Evolutionary conservation across 2,329 filamentous ascomycete genomes (phyloP), one percentile per base, ranked within the genome.

Genomic region (Venturia aucupariae): DNA sequence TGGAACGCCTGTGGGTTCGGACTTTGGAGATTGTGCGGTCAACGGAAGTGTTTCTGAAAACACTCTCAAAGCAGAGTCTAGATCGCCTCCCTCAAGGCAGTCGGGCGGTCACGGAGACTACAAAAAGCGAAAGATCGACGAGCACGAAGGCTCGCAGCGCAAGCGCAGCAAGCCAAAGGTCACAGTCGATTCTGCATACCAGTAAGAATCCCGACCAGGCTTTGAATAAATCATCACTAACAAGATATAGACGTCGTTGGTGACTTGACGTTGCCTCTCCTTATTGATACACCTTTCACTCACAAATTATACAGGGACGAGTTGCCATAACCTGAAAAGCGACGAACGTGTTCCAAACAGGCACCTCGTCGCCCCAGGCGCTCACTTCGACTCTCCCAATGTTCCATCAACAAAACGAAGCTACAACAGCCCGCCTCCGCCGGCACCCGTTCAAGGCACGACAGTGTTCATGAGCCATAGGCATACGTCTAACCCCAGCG

Each of bases 1-100:
- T 17, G 62, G 30, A 39, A 63, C 62, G 8, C 62, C 62, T 22
- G 51, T 44, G 11, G 62, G 62, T 5, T 63, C 62, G 11, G 62
- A 63, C 17, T 63, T 63, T 32, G 62, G 62, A 35, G 62, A 63
- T 32, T 55, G 13, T 24, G 30, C n/a, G 30, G 44, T 51, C 13
- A 62, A 63, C 32, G 59, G 41, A 27, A 60, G 59, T 41, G 35
- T 38, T 27, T 60, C 59, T 6, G 59, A 60, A 27, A 60, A 60
- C n/a, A 60, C 59, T 1, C 35, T 60, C 13, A 60, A 60, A 44
- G 59, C 35, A 27, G 59, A 60, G 38, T 41, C 35, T 38, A 30
- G 51, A 10, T 57, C 51, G 19, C 51, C 51, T n/a, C 51, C 51
- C 30, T 32, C 27, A 7, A 32, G 27, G 30, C 27, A 35, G 13